Evolutionary conservation across 202 grass and related monocot species (phyloP), one percentile per base, ranked within the genome.

Genomic region (Miscanthus sacchariflorus): DNA sequence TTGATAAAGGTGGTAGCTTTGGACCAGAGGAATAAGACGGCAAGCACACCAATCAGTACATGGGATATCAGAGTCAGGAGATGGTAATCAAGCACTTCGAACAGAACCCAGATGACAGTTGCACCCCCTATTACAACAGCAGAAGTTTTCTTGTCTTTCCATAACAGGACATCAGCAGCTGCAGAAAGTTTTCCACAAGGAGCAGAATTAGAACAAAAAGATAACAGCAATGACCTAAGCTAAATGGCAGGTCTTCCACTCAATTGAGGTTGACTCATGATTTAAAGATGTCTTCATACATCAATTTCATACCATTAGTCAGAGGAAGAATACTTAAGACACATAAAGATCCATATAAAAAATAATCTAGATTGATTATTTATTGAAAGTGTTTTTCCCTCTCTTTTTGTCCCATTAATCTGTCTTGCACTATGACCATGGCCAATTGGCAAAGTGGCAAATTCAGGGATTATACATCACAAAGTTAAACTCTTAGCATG

Each of bases 61-160:
- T 99, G 96, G 81, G 89, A 91, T 38, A 95, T 40, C 50, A 99
- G 84, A 42, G 94, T 93, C 50, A 96, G 75, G 63, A 99, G 96
- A 79, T 93, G 96, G 89, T 93, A 99, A 83, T 87, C 94, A 46
- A 96, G 74, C 49, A 93, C 85, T 89, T 99, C 86, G 5, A 99
- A 96, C 69, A 99, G 23, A 85, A 95, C n/a, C 96, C 96, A 99
- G 23, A 91, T 76, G 81, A 83, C 59, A 6, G 94, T 96, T 50
- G 88, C 71, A 2, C 71, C 89, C 73, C 92, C 89, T 1, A 99
- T 89, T 72, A 96, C 87, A 63, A 90, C 88, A 76, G 85, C 91
- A 12, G 96, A 93, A 18, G 89, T 90, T 64, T 96, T 99, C 94
- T 96, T 99, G 81, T 99, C 86, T 89, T 92, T 99, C 96, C 96